Evolutionary conservation across 2,329 filamentous ascomycete species (phyloP), one percentile per base, ranked within the genome.

Genomic region (Conoideocrella luteorostrata): DNA sequence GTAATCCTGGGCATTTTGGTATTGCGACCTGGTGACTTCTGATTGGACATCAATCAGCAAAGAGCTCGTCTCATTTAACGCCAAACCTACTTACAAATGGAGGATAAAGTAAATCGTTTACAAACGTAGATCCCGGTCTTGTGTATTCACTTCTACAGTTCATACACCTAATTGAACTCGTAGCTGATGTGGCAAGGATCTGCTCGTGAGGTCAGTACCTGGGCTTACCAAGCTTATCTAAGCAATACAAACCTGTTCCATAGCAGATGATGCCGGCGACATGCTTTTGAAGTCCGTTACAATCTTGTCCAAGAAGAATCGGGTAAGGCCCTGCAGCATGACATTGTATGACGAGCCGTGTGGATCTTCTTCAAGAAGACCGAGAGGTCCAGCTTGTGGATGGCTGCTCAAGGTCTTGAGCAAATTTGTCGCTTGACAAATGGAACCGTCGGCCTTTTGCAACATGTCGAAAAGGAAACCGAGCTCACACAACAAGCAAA

Each of bases 401-500:
- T 89, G 84, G 51, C 82, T 84, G 60, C 87, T 90, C 46, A 98
- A 82, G 0, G 89, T 87, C 62, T 93, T 95, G 24, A 97, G 70
- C 50, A 98, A 77, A 58, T 98, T 98, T 0, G 91, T 95, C 12
- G 93, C 93, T 60, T 98, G 93, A 53, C 93, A 98, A 47, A 94
- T 95, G 45, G 90, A 85, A 0, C 90, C 91, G 50, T 86, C 85
- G 2, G 93, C 93, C 61, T 97, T 98, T 56, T 97, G 86, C 20
- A 98, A 75, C 93, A 98, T 98, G 59, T 98, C 94, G 55, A 95
- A 94, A 9, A 98, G 71, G 60, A 93, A 98, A 1, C 93, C 93
- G 52, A 98, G 74, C 64, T 98, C 93, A 64, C 93, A 98, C 2
- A 98, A 69, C 33, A 98, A 71, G 62, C 93, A 98, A 24, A 80